Conservation (phyloP, 2,329 filamentous ascomycete species). For the Aspergillus floridensis region DNA sequence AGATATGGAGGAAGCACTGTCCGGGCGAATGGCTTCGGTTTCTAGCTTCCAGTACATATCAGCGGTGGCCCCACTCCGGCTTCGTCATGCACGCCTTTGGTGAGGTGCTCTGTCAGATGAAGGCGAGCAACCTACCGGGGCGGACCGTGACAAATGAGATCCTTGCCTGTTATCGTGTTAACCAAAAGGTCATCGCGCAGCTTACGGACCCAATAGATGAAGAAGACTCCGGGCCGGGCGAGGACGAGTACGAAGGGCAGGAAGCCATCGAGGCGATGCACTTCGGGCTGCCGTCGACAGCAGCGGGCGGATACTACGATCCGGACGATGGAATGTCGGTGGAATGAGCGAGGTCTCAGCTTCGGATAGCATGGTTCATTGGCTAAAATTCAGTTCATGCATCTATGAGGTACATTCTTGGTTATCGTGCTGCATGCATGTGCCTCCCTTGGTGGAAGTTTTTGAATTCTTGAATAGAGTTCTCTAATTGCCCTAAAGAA, state of each 20-base stretch:
- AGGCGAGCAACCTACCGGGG: slow-evolving; percentile 24
- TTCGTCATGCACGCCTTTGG: slow-evolving; percentile 35
- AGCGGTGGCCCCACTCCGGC: slow-evolving; percentile 16
- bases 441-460: background rate
- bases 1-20: slow-evolving; percentile 38
- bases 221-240: slow-evolving; percentile 10
- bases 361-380: background rate
- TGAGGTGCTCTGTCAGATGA: slow-evolving; percentile 34
- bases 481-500: too few species aligned
- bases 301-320: slow-evolving; percentile 19
- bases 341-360: slow-evolving; percentile 18
- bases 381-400: background rate
- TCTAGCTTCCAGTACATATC: slow-evolving; percentile 41
- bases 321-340: slow-evolving; percentile 26
- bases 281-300: slow-evolving; percentile 12
- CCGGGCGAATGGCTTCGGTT: slow-evolving; percentile 32
- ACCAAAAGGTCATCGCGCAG: slow-evolving; percentile 29
- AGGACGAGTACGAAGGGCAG: slow-evolving; percentile 29
- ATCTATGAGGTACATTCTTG: background rate
- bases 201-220: slow-evolving; percentile 23
- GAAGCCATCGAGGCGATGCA: slow-evolving; percentile 31
- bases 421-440: background rate
- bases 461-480: background rate
- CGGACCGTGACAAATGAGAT: slow-evolving; percentile 29
- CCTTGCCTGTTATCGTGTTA: slow-evolving; percentile 32